Conservation (phyloP, 2,329 filamentous ascomycete species). For the Lecanosticta acicola region DNA sequence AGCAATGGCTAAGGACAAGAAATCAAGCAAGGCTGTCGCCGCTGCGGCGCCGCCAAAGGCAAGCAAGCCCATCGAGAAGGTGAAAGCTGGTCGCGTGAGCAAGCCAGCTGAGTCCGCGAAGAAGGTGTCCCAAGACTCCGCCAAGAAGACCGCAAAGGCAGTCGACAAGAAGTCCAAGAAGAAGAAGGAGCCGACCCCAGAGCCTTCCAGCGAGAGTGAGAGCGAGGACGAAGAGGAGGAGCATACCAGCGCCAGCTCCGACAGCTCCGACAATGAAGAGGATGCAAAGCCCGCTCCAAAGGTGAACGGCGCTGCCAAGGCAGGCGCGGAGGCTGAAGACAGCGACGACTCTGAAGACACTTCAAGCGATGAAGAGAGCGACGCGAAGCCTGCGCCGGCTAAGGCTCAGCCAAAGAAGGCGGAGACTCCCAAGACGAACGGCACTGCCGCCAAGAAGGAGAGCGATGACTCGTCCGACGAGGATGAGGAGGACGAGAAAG, state of each 20-base stretch:
- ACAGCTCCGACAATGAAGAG: slow-evolving; percentile 27
- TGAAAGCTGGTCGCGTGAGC: slow-evolving; percentile 60
- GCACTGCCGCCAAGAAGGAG: slow-evolving; percentile 14
- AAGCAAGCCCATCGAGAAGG: slow-evolving; percentile 40
- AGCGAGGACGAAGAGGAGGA: slow-evolving; percentile 32
- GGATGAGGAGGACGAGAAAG: slow-evolving; percentile 13
- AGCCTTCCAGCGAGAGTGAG: slow-evolving; percentile 37
- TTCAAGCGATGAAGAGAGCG: slow-evolving; percentile 28
- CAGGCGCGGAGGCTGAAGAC: slow-evolving; percentile 21
- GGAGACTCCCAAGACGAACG: slow-evolving; percentile 26
- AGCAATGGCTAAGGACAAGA: slow-evolving; percentile 44
- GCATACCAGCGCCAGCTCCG: slow-evolving; percentile 31
- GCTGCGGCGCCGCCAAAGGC: slow-evolving; percentile 23
- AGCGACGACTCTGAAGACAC: slow-evolving; percentile 16
- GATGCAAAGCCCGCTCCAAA: slow-evolving; percentile 18
- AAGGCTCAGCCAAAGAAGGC: slow-evolving; percentile 14
- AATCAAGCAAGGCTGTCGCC: slow-evolving; percentile 28
- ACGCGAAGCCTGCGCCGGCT: slow-evolving; percentile 21
- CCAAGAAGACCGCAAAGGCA: slow-evolving; percentile 45
- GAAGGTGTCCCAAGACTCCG: slow-evolving; percentile 49
- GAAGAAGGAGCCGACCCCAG: slow-evolving; percentile 45
- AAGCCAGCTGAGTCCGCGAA: slow-evolving; percentile 62
- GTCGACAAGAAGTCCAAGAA: slow-evolving; percentile 42
- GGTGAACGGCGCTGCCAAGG: slow-evolving; percentile 25
- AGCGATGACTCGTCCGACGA: slow-evolving; percentile 22